phyloP scores from a whole-genome alignment of 352 stramenopile species.

The Phytophthora syringae region DNA sequence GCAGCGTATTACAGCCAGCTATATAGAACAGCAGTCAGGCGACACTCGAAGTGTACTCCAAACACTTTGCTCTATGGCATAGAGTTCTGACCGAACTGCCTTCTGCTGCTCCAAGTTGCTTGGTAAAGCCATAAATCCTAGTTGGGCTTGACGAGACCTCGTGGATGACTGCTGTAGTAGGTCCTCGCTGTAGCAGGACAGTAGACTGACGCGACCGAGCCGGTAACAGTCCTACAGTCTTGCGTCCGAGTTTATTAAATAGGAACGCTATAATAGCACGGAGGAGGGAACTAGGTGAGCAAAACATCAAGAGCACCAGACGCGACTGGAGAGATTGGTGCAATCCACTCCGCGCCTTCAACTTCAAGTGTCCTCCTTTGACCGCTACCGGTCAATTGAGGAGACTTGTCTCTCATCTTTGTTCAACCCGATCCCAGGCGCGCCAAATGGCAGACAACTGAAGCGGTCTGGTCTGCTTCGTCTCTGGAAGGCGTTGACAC shows the following conservation, averaged over 20 bases:
- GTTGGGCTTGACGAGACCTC: too few relatives aligned
- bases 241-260: too few relatives aligned
- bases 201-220: too few relatives aligned
- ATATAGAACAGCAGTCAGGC: neutral
- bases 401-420: neutral
- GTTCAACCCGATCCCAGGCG: constrained; percentile 7
- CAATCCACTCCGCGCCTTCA: neutral
- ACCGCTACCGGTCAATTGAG: neutral
- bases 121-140: too few relatives aligned
- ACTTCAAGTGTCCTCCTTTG: constrained; percentile 15
- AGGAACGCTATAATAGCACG: too few relatives aligned
- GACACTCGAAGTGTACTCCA: neutral
- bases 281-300: too few relatives aligned
- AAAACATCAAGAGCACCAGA: neutral
- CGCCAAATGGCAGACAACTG: neutral
- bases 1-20: too few relatives aligned
- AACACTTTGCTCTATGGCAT: neutral
- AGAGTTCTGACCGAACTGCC: neutral
- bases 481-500: neutral
- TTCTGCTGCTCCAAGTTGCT: too few relatives aligned
- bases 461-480: neutral
- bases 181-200: too few relatives aligned
- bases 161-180: too few relatives aligned
- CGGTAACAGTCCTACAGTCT: too few relatives aligned
- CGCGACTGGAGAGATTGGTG: constrained; percentile 1